Evolutionary conservation across 1,284 basidiomycete species (phyloP).

Genomic region (Boletus albobrunnescens): DNA sequence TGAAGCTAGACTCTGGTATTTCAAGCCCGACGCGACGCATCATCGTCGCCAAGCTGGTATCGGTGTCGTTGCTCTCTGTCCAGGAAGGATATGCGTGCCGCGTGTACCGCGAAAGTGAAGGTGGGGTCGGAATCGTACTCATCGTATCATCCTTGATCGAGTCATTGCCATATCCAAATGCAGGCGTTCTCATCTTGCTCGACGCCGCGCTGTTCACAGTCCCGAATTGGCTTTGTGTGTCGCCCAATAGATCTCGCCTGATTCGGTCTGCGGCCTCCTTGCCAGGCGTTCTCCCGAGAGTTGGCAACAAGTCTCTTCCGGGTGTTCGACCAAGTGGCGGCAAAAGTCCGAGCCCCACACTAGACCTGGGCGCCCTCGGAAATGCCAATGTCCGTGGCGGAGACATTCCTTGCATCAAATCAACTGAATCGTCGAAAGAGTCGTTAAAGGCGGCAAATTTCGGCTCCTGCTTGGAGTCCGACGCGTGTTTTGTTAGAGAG

Average conservation of each 20-base stretch:
- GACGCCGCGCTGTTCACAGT: conserved; percentile 12
- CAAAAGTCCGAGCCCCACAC: conserved; percentile 47
- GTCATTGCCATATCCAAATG: conserved; percentile 19
- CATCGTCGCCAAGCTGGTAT: conserved; percentile 46
- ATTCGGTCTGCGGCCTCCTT: conserved; percentile 68
- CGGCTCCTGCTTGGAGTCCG: conserved; percentile 25
- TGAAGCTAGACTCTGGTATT: conserved; percentile 18
- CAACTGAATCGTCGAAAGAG: conserved; percentile 53
- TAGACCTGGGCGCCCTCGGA: conserved; percentile 62
- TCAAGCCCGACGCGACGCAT: conserved; percentile 49
- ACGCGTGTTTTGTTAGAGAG: conserved; percentile 23
- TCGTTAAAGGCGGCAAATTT: conserved; percentile 46
- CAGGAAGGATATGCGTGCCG: conserved; percentile 35
- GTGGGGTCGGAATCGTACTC: conserved; percentile 62
- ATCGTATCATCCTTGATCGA: conserved; percentile 49
- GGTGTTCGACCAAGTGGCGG: conserved; percentile 59
- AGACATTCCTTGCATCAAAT: conserved; percentile 65
- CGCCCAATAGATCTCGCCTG: conserved; percentile 54
- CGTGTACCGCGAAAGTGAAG: conserved; percentile 60
- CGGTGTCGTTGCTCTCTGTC: conserved; percentile 42
- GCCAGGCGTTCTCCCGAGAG: conserved; percentile 57
- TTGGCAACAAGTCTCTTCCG: conserved; percentile 49
- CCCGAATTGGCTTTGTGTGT: conserved; percentile 37
- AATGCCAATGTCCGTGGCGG: conserved; percentile 85
- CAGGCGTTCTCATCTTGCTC: conserved; percentile 25